Conservation (phyloP, 2,329 filamentous ascomycete genomes). For the Waltergamsia citrina region DNA sequence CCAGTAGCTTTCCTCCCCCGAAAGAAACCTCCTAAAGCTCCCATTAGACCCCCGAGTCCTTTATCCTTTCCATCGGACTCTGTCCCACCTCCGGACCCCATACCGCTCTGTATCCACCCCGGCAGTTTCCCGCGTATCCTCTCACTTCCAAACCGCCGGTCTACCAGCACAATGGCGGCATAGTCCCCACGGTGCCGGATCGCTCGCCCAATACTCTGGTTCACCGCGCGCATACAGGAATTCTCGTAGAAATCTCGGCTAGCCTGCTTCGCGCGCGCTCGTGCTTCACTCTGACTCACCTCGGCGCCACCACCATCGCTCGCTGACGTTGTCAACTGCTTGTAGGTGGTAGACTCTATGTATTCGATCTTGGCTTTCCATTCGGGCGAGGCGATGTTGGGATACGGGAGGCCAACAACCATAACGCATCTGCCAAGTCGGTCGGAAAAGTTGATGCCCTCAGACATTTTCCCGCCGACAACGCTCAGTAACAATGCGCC, state of each 20-base stretch:
- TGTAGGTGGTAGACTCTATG: slow-evolving; percentile 53
- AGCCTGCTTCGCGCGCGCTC: slow-evolving; percentile 36
- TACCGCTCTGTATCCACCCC: slow-evolving; percentile 72
- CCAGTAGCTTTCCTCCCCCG: slow-evolving; percentile 40
- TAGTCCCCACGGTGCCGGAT: slow-evolving; percentile 86
- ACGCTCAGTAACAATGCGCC: slow-evolving; percentile 83
- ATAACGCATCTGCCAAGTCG: slow-evolving; percentile 79
- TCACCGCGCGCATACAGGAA: slow-evolving; percentile 91
- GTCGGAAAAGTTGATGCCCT: slow-evolving; percentile 98
- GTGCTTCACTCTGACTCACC: slow-evolving; percentile 14
- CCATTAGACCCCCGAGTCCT: slow-evolving; percentile 50
- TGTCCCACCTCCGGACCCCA: slow-evolving; percentile 52
- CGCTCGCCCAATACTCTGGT: slow-evolving; percentile 89
- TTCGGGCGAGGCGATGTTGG: slow-evolving; percentile 79
- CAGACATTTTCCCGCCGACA: slow-evolving; percentile 87
- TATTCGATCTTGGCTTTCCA: slow-evolving; percentile 92
- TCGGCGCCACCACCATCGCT: background rate
- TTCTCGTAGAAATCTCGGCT: slow-evolving; percentile 86
- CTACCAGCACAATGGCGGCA: slow-evolving; percentile 79
- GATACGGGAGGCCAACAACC: slow-evolving; percentile 87
- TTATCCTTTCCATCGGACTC: slow-evolving; percentile 35
- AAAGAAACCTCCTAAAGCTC: slow-evolving; percentile 47
- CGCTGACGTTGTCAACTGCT: slow-evolving; percentile 25
- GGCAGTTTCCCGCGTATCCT: slow-evolving; percentile 75
- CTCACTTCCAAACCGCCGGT: slow-evolving; percentile 66